Percentiles rank a stretch among this genome's conserved stretches.
These are phyloP conservation scores for Phytophthora boehmeriae DNA, from an alignment of 352 stramenopile genomes.

Conservation along the genomic window DNA sequence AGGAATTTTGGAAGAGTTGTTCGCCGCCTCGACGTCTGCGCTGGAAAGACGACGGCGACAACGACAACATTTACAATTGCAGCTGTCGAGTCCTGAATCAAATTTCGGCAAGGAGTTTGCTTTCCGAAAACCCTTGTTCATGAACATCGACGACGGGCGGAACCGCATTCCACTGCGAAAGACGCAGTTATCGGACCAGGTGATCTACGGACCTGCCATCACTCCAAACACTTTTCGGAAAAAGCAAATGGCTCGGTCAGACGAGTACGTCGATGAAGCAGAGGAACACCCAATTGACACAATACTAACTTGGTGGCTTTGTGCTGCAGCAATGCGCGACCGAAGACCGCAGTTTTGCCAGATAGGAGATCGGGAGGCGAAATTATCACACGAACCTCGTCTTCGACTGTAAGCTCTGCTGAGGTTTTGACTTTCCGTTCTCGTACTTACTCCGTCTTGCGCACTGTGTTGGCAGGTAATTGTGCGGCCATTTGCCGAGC, in stretches of 20 bases:
- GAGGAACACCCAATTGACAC: neutral
- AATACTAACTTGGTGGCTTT: constrained; percentile 6
- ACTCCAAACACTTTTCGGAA: constrained; percentile 47
- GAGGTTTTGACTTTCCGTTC: neutral
- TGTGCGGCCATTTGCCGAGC: constrained; percentile 61
- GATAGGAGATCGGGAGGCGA: constrained; percentile 42
- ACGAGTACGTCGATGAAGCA: constrained; percentile 45
- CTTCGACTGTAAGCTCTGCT: constrained; percentile 39
- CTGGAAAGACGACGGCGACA: constrained; percentile 34
- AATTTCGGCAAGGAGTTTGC: constrained; percentile 23
- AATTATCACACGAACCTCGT: constrained; percentile 53
- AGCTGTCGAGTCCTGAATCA: constrained; percentile 16
- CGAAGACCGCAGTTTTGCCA: constrained; percentile 36
- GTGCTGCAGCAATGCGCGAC: constrained; percentile 21
- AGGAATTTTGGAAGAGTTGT: constrained; percentile 33
- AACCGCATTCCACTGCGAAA: constrained; percentile 69
- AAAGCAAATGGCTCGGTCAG: constrained; percentile 7
- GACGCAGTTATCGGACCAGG: constrained; percentile 53
- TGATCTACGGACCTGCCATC: constrained; percentile 72
- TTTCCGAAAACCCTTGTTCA: constrained; percentile 25
- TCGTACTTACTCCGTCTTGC: neutral
- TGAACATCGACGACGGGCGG: constrained; percentile 60
- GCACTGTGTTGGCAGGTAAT: constrained; percentile 36
- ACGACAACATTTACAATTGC: constrained; percentile 27
- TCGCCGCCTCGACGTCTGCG: constrained; percentile 31